Conservation (phyloP, 306 rosid species). For the Urtica urens region DNA sequence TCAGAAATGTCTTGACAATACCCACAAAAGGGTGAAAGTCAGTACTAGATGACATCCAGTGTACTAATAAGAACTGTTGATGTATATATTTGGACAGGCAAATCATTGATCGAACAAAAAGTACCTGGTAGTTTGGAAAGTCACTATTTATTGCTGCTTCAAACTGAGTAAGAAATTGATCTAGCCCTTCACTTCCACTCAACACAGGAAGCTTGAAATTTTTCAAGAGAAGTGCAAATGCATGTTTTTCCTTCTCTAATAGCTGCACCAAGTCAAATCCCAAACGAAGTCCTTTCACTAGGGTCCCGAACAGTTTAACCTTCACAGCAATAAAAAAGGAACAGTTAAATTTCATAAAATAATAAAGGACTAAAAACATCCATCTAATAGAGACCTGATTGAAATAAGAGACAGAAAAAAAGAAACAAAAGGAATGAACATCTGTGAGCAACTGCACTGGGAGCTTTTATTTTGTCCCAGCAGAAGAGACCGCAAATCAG, state of each 20-base stretch:
- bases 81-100: neutral
- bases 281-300: slow-evolving; percentile 77
- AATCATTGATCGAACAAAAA: slow-evolving; percentile 1
- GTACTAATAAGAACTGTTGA: no score
- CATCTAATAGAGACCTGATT: neutral
- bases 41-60: neutral
- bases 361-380: neutral
- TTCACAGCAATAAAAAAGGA: slow-evolving; percentile 28
- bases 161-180: slow-evolving; percentile 71
- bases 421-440: neutral
- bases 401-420: neutral
- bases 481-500: neutral
- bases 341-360: neutral
- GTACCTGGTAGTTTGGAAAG: slow-evolving; percentile 73
- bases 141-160: slow-evolving; percentile 90
- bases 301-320: slow-evolving; percentile 82
- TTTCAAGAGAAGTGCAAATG: slow-evolving; percentile 35
- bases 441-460: neutral
- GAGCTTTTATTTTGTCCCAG: neutral
- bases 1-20: slow-evolving; percentile 11
- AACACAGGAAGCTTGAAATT: slow-evolving; percentile 51
- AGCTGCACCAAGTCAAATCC: slow-evolving; percentile 55
- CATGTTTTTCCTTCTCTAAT: slow-evolving; percentile 48
- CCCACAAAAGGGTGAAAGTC: neutral
- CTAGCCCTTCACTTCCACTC: slow-evolving; percentile 53